phyloP scores from a whole-genome alignment of 1,139 yeast genomes.

The Candida freyschussii region DNA sequence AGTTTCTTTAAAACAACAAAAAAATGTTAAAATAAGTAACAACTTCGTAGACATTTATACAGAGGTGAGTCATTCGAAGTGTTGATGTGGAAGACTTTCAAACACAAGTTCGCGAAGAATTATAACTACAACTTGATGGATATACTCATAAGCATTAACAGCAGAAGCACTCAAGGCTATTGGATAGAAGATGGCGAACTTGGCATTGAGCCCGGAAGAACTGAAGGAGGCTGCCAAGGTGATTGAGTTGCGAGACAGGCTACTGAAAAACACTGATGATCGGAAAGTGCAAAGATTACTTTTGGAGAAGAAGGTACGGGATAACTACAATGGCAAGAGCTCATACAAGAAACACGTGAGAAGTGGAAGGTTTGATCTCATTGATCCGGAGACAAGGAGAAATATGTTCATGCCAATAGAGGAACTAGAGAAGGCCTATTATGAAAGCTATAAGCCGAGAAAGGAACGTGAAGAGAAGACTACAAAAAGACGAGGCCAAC shows the following conservation, averaged over 20 bases:
- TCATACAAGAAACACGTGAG: conserved; percentile 16
- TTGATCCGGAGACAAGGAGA: conserved; percentile 12
- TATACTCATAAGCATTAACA: too few relatives aligned
- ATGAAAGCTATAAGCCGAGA: conserved; percentile 20
- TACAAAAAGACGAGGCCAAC: not conserved
- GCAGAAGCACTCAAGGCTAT: too few relatives aligned
- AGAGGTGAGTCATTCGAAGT: too few relatives aligned
- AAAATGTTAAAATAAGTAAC: conserved; percentile 16
- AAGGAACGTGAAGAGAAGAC: conserved; percentile 19
- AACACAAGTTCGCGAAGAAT: too few relatives aligned
- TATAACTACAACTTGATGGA: too few relatives aligned
- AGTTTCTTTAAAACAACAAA: conserved; percentile 19
- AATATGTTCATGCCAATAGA: conserved; percentile 14
- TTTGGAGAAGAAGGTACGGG: conserved; percentile 16
- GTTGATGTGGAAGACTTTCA: too few relatives aligned
- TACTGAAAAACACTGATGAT: conserved; percentile 6
- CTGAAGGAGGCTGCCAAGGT: conserved; percentile 14
- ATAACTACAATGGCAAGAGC: conserved; percentile 12
- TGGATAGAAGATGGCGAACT: too few relatives aligned
- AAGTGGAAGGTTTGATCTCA: conserved; percentile 22
- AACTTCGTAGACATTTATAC: not conserved
- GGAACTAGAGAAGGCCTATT: conserved; percentile 14
- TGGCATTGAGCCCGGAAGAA: too few relatives aligned
- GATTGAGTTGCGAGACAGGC: conserved; percentile 14
- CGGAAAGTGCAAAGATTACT: conserved; percentile 10